These are phyloP conservation scores for Cymodocea nodosa DNA, from an alignment of 116 monocot genomes.

Conservation along the genomic window DNA sequence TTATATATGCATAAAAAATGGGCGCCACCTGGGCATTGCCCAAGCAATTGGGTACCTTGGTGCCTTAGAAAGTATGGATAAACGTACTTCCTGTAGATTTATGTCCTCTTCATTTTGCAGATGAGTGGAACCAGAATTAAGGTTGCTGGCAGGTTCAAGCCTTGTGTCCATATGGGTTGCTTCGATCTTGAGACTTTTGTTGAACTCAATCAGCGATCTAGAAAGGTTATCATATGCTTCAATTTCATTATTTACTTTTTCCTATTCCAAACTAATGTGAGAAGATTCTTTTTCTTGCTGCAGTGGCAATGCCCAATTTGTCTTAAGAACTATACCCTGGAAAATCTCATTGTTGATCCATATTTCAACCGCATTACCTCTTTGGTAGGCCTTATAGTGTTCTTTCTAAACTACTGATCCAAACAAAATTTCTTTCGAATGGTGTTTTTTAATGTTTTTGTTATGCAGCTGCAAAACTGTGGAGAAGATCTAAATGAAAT, in stretches of 20 bases:
- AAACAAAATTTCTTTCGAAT: not conserved
- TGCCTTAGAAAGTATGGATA: no score
- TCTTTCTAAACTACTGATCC: not conserved
- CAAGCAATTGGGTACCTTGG: no score
- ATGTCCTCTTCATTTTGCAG: constrained; percentile 26
- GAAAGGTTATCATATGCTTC: constrained; percentile 45
- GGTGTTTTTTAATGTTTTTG: not conserved
- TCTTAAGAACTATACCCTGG: constrained; percentile 78
- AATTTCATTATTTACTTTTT: constrained; percentile 3
- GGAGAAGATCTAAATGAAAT: constrained; percentile 90
- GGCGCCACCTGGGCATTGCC: no score
- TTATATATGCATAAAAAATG: no score
- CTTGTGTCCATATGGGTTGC: constrained; percentile 93
- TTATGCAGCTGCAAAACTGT: constrained; percentile 48
- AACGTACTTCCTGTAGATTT: no score
- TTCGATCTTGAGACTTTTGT: constrained; percentile 98
- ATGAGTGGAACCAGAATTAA: constrained; percentile 97
- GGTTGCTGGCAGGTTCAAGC: constrained; percentile 87
- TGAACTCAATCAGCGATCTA: constrained; percentile 85
- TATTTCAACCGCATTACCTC: constrained; percentile 92
- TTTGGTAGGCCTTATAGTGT: constrained; percentile 28
- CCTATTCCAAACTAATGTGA: constrained; percentile 1
- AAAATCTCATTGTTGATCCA: constrained; percentile 85
- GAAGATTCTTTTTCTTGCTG: constrained; percentile 9
- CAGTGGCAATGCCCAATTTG: constrained; percentile 99